Conservation (phyloP, 371 early-diverging fungal genomes). For the Catenaria anguillulae region DNA sequence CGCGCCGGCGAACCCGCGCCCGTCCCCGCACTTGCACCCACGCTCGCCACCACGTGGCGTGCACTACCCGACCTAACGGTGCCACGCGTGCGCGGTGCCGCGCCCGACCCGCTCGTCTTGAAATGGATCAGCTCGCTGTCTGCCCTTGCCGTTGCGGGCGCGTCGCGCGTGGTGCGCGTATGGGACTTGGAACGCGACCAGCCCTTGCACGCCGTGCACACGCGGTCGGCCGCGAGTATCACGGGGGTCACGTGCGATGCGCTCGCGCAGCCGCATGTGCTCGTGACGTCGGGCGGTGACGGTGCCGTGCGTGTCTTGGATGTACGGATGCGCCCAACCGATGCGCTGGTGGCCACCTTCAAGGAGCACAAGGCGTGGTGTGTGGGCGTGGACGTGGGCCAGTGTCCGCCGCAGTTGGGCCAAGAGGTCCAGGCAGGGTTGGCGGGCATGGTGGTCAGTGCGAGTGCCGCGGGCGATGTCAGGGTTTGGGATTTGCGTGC, state of each 20-base stretch:
- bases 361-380: conserved; percentile 49
- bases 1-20: no score
- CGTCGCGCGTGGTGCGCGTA: conserved; percentile 47
- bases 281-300: conserved; percentile 68
- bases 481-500: conserved; percentile 72
- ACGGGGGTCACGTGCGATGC: conserved; percentile 58
- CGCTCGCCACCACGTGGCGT: conserved; percentile 59
- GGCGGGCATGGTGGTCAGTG: conserved; percentile 12
- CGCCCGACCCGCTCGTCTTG: conserved; percentile 23
- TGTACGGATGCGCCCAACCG: conserved; percentile 35
- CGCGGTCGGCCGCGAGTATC: conserved; percentile 43
- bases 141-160: conserved; percentile 53
- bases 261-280: conserved; percentile 35
- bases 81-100: conserved; percentile 18
- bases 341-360: conserved; percentile 44
- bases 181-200: conserved; percentile 75
- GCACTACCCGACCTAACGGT: conserved; percentile 50
- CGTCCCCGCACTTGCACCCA: conserved; percentile 34
- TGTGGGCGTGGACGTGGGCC: conserved; percentile 40
- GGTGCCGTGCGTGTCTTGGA: conserved; percentile 68
- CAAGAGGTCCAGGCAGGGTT: neutral
- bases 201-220: conserved; percentile 44
- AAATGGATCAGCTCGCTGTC: conserved; percentile 72
- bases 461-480: conserved; percentile 48
- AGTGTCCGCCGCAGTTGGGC: conserved; percentile 41